Evolutionary conservation across 108 stramenopile species (phyloP).

Genomic region (Thalassiosira profunda): DNA sequence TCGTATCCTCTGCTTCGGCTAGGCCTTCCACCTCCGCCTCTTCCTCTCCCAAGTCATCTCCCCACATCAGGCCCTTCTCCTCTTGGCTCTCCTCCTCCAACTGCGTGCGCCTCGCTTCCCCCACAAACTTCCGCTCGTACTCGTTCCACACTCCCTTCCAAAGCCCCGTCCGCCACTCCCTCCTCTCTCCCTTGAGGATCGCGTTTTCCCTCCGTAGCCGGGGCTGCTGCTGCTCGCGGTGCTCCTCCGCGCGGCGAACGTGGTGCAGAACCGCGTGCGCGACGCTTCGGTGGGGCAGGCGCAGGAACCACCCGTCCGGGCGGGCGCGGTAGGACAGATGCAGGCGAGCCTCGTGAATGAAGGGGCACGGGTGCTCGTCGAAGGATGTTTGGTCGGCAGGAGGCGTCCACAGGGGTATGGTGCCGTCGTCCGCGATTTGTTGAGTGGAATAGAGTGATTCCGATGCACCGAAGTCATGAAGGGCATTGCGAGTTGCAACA

Average conservation of each 20-base stretch:
- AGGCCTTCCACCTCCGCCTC: too few species aligned
- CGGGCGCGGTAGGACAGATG: slow-evolving; percentile 33
- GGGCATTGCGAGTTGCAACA: neutral
- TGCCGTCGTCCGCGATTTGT: slow-evolving; percentile 8
- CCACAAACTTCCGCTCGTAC: slow-evolving; percentile 10
- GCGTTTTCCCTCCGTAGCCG: neutral
- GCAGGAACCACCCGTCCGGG: slow-evolving; percentile 46
- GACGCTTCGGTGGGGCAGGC: slow-evolving; percentile 33
- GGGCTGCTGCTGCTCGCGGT: neutral
- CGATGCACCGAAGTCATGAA: slow-evolving; percentile 16
- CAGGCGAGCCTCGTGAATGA: slow-evolving; percentile 37
- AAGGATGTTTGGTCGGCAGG: neutral
- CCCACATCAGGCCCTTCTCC: slow-evolving; percentile 16
- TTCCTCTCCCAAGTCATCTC: neutral
- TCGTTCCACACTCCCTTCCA: slow-evolving; percentile 32
- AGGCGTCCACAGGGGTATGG: slow-evolving; percentile 11
- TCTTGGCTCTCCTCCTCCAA: slow-evolving; percentile 2
- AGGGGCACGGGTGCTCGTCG: neutral
- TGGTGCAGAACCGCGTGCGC: slow-evolving; percentile 45
- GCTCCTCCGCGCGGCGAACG: slow-evolving; percentile 11
- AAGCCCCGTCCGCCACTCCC: slow-evolving; percentile 23
- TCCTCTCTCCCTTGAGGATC: neutral
- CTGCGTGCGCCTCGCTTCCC: neutral
- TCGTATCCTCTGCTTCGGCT: neutral
- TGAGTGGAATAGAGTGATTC: slow-evolving; percentile 18